Evolutionary conservation across 306 rosid species (phyloP), one percentile per base, ranked within the genome.

Genomic region (Oxytropis ochrocephala): DNA sequence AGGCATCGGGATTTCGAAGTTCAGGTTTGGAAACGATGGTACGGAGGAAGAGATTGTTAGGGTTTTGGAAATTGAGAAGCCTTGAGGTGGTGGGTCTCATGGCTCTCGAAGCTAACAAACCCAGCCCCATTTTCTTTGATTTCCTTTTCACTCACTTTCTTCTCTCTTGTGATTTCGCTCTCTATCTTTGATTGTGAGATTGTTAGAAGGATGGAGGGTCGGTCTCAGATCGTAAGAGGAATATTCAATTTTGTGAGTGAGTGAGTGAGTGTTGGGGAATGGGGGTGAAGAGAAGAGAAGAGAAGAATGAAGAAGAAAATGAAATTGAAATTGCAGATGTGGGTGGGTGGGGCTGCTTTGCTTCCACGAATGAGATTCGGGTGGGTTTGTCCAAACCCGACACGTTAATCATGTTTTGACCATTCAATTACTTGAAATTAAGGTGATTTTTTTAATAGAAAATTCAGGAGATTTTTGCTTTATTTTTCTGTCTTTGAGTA

Each of bases 11-110:
- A 13, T 82, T 89, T 9, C 81, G 84, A 43, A 86, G 94, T 81
- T 88, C 91, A 9, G 96, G 84, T n/a, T 91, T 91, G 55, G 97
- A 75, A 39, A 87, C 83, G 19, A 91, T 86, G 75, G 87, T 67
- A 12, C 98, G 82, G 61, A 86, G 41, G 78, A 89, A 39, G 72
- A 75, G 46, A 53, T 52, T 76, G 52, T 65, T 70, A 65, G 80
- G 83, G 83, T 75, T 79, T 27, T 59, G 83, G 13, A 83, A 83
- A 81, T 27, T 59, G 81, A 89, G 86, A 62, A 82, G 81, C 43
- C 87, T 71, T 0, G 97, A 79, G 49, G 89, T 16, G 70, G 95
- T 16, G 70, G 95, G 99, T 67, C 85, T 68, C 44, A 91, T 11
- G 77, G 86, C 81, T 79, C 73, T 78, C 4, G 98, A 85, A 67